Conservation (phyloP, 140 eudicot genomes). For the Stevia rebaudiana region DNA sequence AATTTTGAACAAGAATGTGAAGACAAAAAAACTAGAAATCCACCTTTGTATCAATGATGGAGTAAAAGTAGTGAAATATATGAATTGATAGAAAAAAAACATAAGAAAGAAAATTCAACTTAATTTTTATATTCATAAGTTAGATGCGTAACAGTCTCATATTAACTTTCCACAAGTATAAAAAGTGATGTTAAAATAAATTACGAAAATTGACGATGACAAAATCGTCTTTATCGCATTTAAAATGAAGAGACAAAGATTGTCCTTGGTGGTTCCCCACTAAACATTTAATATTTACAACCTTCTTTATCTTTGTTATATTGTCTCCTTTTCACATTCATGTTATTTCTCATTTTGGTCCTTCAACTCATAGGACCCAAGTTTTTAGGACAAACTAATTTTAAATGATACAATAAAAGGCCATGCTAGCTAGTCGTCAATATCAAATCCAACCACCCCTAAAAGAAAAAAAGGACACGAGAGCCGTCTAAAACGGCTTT, state of each 20-base stretch:
- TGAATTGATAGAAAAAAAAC: no score
- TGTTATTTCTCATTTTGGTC: background rate
- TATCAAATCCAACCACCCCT: conserved; percentile 17
- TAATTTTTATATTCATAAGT: no score
- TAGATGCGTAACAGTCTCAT: no score
- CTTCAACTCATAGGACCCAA: conserved; percentile 4
- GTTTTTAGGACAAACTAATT: background rate
- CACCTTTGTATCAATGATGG: no score
- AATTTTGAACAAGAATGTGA: no score
- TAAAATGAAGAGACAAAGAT: conserved; percentile 17
- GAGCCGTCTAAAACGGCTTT: conserved; percentile 21
- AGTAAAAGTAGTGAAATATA: no score
- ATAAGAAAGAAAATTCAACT: no score
- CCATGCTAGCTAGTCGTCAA: background rate
- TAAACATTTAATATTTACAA: background rate
- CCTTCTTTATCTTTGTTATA: conserved; percentile 5
- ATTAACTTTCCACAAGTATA: no score
- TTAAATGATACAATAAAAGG: conserved; percentile 6
- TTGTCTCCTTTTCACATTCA: conserved; percentile 8
- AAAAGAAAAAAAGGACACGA: background rate
- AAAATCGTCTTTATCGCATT: conserved; percentile 2
- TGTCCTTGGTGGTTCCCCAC: conserved; percentile 8
- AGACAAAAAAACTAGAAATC: no score
- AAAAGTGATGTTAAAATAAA: no score
- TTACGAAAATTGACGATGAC: no score